A percentile compares a stretch with the other conserved stretches of the same genome.
phyloP scores from a whole-genome alignment of 2,329 filamentous ascomycete genomes.

The Helotiales sp. region DNA sequence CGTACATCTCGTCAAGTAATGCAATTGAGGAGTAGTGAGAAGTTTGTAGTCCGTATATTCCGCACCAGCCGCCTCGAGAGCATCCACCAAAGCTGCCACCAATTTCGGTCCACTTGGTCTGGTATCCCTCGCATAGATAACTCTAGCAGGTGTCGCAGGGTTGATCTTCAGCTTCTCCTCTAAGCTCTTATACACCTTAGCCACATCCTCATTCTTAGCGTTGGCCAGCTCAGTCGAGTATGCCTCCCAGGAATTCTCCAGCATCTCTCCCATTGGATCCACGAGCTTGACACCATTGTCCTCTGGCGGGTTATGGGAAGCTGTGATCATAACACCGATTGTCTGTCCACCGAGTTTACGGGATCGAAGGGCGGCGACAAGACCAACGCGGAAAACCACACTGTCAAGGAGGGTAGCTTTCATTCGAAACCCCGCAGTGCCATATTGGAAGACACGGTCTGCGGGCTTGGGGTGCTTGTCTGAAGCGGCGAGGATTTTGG shows the following conservation, averaged over 20 bases:
- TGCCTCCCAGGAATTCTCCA: constrained; percentile 92
- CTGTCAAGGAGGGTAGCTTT: constrained; percentile 82
- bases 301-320: constrained; percentile 86
- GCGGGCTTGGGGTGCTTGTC: constrained; percentile 63
- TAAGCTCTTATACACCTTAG: constrained; percentile 76
- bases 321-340: constrained; percentile 96
- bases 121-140: constrained; percentile 91
- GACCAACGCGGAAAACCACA: constrained; percentile 89
- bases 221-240: constrained; percentile 92
- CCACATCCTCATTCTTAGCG: constrained; percentile 75
- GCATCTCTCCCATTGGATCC: constrained; percentile 97
- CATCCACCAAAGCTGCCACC: constrained; percentile 77
- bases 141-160: constrained; percentile 70
- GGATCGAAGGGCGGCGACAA: constrained; percentile 86
- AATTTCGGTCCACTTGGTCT: constrained; percentile 88
- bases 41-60: constrained; percentile 86
- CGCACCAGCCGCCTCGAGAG: constrained; percentile 75
- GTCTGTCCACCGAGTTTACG: constrained; percentile 88
- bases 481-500: constrained; percentile 62
- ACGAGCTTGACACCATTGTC: constrained; percentile 97
- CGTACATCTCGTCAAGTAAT: constrained; percentile 92
- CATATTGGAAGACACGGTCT: constrained; percentile 65
- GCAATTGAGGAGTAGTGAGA: constrained; percentile 95
- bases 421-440: constrained; percentile 72
- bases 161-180: constrained; percentile 79